Evolutionary conservation across 2,329 filamentous ascomycete species (phyloP).

Genomic region (Biscogniauxia marginata): DNA sequence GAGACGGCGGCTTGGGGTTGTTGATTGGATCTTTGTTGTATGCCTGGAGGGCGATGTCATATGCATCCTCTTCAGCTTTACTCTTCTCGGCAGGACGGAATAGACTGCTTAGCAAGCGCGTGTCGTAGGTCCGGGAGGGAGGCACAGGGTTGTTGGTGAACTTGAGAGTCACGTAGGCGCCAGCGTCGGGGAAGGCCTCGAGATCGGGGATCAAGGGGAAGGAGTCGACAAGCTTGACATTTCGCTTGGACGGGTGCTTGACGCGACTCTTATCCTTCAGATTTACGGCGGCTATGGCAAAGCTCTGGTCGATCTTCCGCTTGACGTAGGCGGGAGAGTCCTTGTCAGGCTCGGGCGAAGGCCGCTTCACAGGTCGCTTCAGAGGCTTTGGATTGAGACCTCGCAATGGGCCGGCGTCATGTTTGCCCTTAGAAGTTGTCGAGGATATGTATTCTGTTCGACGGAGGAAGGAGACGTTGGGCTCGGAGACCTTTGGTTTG

Average conservation of each 20-base stretch:
- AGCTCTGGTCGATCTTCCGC: conserved; percentile 65
- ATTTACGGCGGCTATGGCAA: conserved; percentile 52
- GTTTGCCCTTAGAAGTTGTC: conserved; percentile 46
- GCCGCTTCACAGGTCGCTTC: conserved; percentile 44
- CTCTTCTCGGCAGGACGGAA: conserved; percentile 59
- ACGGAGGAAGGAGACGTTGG: conserved; percentile 88
- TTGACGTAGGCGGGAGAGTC: conserved; percentile 66
- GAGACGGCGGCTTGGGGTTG: conserved; percentile 55
- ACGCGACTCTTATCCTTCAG: conserved; percentile 54
- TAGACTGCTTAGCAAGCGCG: conserved; percentile 59
- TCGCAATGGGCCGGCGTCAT: conserved; percentile 53
- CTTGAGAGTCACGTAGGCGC: conserved; percentile 68
- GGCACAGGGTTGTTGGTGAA: conserved; percentile 65
- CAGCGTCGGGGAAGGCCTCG: conserved; percentile 67
- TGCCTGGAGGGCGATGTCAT: conserved; percentile 49
- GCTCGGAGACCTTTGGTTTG: conserved; percentile 74
- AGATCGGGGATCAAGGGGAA: conserved; percentile 64
- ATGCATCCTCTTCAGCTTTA: conserved; percentile 52
- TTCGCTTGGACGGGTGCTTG: conserved; percentile 58
- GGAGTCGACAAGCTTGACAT: conserved; percentile 58
- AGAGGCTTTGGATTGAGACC: conserved; percentile 43
- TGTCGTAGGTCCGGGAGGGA: conserved; percentile 53
- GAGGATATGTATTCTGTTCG: conserved; percentile 92
- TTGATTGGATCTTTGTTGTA: conserved; percentile 56
- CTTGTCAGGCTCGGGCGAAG: conserved; percentile 57